Percentiles rank a stretch among this genome's conserved stretches.
These are phyloP conservation scores for Bisporella sp. DNA, from an alignment of 2,329 filamentous ascomycete genomes.

Conservation along the genomic window DNA sequence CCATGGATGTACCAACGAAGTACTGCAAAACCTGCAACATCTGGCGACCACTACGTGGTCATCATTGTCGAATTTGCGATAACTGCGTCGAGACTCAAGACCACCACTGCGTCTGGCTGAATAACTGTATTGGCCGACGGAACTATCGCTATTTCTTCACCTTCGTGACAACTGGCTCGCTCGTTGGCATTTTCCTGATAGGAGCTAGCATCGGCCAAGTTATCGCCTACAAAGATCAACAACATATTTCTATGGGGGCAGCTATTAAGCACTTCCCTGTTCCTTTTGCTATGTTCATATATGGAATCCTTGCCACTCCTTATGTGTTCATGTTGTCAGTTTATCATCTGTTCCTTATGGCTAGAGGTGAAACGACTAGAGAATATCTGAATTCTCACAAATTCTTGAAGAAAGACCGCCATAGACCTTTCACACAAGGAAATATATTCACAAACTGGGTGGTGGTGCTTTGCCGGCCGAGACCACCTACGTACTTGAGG, in stretches of 20 bases:
- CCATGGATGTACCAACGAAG: slow-evolving; percentile 97
- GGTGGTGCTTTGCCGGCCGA: slow-evolving; percentile 72
- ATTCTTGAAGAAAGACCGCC: slow-evolving; percentile 85
- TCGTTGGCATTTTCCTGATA: slow-evolving; percentile 70
- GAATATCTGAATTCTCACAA: slow-evolving; percentile 97
- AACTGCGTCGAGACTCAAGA: slow-evolving; percentile 97
- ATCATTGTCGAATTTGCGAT: slow-evolving; percentile 94
- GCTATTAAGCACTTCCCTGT: slow-evolving; percentile 68
- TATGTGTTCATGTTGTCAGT: slow-evolving; percentile 80
- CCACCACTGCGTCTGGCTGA: slow-evolving; percentile 98
- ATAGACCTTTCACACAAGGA: slow-evolving; percentile 81
- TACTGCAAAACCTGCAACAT: slow-evolving; percentile 98
- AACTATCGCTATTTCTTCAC: slow-evolving; percentile 98
- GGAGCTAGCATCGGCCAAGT: slow-evolving; percentile 76
- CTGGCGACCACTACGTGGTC: slow-evolving; percentile 90
- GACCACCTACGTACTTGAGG: slow-evolving; percentile 79
- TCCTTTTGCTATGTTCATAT: slow-evolving; percentile 83
- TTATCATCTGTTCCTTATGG: slow-evolving; percentile 90
- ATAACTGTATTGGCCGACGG: slow-evolving; percentile 93
- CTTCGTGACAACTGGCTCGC: slow-evolving; percentile 73
- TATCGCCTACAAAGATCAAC: slow-evolving; percentile 58
- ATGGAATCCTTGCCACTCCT: slow-evolving; percentile 63
- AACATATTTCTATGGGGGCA: slow-evolving; percentile 58
- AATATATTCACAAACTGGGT: slow-evolving; percentile 71
- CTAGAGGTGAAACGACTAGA: slow-evolving; percentile 85